A percentile compares a stretch with the other conserved stretches of the same genome.
phyloP scores from a whole-genome alignment of 306 rosid genomes.

The Mucuna pruriens region DNA sequence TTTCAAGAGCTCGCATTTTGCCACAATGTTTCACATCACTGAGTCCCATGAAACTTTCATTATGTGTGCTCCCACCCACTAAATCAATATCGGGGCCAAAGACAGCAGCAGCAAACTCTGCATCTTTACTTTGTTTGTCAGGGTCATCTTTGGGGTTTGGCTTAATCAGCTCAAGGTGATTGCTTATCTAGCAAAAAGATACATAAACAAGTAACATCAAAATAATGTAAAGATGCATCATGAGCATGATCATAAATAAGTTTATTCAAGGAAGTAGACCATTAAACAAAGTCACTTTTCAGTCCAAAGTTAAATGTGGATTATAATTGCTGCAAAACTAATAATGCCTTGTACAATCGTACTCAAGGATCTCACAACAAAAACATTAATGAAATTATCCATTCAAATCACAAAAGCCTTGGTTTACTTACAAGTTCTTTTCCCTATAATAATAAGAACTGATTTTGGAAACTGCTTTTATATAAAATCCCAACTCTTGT shows the following conservation, averaged over 20 bases:
- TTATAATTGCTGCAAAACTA: conserved; percentile 3
- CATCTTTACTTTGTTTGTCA: conserved; percentile 84
- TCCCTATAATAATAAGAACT: neutral
- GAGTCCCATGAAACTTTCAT: conserved; percentile 87
- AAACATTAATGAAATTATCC: neutral
- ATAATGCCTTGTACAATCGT: neutral
- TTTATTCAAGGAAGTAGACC: conserved; percentile 25
- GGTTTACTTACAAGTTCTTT: neutral
- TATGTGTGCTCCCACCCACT: conserved; percentile 82
- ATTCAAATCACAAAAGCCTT: conserved; percentile 13
- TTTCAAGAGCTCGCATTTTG: conserved; percentile 91
- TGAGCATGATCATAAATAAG: neutral
- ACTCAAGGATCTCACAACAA: neutral
- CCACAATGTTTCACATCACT: conserved; percentile 93
- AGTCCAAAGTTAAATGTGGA: neutral
- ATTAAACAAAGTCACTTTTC: neutral
- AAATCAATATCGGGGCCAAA: conserved; percentile 85
- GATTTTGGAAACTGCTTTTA: neutral
- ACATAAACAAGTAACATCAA: conserved; percentile 14
- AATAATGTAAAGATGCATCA: conserved; percentile 23
- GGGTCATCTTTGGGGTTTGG: conserved; percentile 86
- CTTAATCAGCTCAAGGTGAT: conserved; percentile 93
- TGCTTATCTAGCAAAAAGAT: conserved; percentile 71
- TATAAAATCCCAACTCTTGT: neutral
- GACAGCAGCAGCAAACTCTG: conserved; percentile 81